Conservation (phyloP, 148 eudicot genomes). For the Diospyros kaki region DNA sequence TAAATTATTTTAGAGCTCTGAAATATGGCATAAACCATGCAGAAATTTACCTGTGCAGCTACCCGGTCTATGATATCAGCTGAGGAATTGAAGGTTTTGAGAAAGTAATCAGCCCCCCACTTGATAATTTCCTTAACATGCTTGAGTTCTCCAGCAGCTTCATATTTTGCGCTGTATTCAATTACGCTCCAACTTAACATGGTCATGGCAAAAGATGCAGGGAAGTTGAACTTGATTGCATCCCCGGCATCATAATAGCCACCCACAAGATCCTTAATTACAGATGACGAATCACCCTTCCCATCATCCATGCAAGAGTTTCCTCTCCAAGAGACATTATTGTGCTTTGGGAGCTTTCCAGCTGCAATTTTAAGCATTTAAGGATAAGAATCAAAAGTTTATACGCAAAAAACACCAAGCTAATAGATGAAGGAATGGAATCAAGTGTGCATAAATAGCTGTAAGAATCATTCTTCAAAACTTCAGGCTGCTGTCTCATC, state of each 20-base stretch:
- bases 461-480: too few species aligned
- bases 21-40: background rate
- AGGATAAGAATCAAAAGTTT: too few species aligned
- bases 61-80: slow-evolving; percentile 65
- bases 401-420: too few species aligned
- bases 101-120: slow-evolving; percentile 96
- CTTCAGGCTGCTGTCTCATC: too few species aligned
- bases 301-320: slow-evolving; percentile 86
- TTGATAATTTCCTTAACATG: slow-evolving; percentile 83
- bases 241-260: slow-evolving; percentile 98
- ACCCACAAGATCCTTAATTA: slow-evolving; percentile 67
- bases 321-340: slow-evolving; percentile 96
- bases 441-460: too few species aligned
- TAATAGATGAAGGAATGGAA: too few species aligned
- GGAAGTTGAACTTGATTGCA: slow-evolving; percentile 94
- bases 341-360: slow-evolving; percentile 83
- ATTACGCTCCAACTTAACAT: slow-evolving; percentile 99
- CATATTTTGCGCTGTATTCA: slow-evolving; percentile 88
- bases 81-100: slow-evolving; percentile 83
- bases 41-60: slow-evolving; percentile 58
- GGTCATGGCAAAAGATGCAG: slow-evolving; percentile 81
- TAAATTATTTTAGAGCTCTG: too few species aligned
- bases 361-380: slow-evolving; percentile 36
- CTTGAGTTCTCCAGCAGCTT: slow-evolving; percentile 87
- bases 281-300: slow-evolving; percentile 34